Evolutionary conservation across 345 rosid species (phyloP).

Genomic region (Brassica carinata): DNA sequence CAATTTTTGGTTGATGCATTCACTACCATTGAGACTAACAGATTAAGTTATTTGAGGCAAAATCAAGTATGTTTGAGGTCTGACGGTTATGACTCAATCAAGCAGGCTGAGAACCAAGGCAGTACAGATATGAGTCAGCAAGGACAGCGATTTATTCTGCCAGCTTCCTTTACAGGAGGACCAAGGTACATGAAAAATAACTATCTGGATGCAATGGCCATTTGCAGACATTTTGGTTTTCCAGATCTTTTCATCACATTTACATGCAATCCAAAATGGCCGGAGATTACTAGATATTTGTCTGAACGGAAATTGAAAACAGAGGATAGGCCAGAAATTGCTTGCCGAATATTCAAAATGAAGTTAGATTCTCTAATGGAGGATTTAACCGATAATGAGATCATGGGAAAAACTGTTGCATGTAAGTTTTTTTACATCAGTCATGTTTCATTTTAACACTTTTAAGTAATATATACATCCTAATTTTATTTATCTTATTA

Average conservation of each 20-base stretch:
- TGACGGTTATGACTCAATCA: neutral
- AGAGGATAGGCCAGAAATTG: neutral
- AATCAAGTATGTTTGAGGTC: neutral
- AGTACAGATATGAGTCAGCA: neutral
- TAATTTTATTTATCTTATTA: no score
- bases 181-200: neutral
- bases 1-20: neutral
- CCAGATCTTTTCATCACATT: neutral
- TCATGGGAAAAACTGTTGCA: neutral
- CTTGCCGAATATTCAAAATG: neutral
- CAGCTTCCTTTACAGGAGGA: neutral
- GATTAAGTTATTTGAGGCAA: neutral
- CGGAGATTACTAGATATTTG: neutral
- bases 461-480: no score
- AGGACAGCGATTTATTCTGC: neutral
- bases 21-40: neutral
- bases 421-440: neutral
- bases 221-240: neutral
- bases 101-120: neutral
- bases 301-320: neutral
- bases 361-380: neutral
- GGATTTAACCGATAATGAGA: neutral
- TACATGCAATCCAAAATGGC: neutral
- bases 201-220: neutral
- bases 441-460: no score